Evolutionary conservation across 2,329 filamentous ascomycete species (phyloP).

Genomic region (Akanthomyces uredinophilus): DNA sequence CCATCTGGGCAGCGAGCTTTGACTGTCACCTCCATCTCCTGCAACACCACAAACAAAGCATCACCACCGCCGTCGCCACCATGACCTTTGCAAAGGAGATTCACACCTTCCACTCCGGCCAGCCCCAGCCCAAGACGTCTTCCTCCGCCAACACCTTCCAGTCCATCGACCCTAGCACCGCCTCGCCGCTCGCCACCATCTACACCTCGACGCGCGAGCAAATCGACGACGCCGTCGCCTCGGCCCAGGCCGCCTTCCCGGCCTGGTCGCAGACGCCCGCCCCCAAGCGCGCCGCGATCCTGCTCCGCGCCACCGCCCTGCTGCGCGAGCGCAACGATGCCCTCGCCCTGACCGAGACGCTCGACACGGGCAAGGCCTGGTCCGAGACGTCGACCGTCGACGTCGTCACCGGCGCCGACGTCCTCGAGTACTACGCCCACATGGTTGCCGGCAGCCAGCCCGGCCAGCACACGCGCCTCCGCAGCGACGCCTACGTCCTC

Average conservation of each 20-base stretch:
- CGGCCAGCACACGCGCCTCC: constrained; percentile 69
- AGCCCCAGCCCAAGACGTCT: constrained; percentile 52
- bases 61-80: constrained; percentile 11
- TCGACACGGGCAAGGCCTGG: constrained; percentile 82
- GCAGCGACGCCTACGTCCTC: constrained; percentile 75
- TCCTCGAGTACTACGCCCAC: constrained; percentile 81
- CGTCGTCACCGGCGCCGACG: constrained; percentile 75
- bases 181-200: constrained; percentile 63
- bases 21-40: background rate
- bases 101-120: constrained; percentile 72
- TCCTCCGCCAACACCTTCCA: constrained; percentile 60
- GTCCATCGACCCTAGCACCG: constrained; percentile 69
- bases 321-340: constrained; percentile 73
- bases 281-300: constrained; percentile 69
- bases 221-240: constrained; percentile 66
- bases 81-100: constrained; percentile 35
- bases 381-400: constrained; percentile 82
- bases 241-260: constrained; percentile 67
- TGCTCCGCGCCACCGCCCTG: constrained; percentile 69
- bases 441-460: constrained; percentile 74
- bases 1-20: background rate
- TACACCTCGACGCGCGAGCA: constrained; percentile 62
- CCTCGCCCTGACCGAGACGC: constrained; percentile 72
- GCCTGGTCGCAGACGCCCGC: constrained; percentile 71
- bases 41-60: constrained; percentile 6